Base-by-base conservation (phyloP, 768 basidiomycete genomes). In the Hygrophorus pudorinus region DNA sequence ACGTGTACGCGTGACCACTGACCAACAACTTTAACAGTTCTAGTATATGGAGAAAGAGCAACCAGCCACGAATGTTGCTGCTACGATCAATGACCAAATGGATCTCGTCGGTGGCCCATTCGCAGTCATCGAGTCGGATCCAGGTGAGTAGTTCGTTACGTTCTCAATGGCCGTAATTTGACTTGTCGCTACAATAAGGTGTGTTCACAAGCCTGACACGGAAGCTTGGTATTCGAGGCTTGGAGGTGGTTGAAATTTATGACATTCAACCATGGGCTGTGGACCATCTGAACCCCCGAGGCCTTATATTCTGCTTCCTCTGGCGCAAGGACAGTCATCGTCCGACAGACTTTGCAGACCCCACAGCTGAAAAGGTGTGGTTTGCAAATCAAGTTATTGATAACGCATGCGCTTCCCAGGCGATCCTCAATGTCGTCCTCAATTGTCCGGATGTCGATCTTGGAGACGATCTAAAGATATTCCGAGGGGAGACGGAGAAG, bases 361-460 rank as follows among this genome's bases (percentile, higher is more conserved):
- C 76, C 2, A 70, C 73, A 8, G 71, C 77, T 2, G 71, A 73
- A 46, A 64, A 59, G 20, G 70, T 81, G 7, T 82, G 79, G 79
- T 82, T 79, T 50, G 78, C 79, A 8, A 78, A 81, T 57, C 79
- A 82, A 56, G 67, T 82, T 18, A 76, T 71, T 58, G 71, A 76
- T 51, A 78, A n/a, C n/a, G n/a, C n/a, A n/a, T n/a, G n/a, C n/a
- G n/a, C n/a, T n/a, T n/a, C n/a, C n/a, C n/a, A n/a, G n/a, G n/a
- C n/a, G n/a, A n/a, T n/a, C n/a, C n/a, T n/a, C n/a, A n/a, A n/a
- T n/a, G n/a, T n/a, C n/a, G n/a, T n/a, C n/a, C n/a, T n/a, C n/a
- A n/a, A n/a, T n/a, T n/a, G n/a, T n/a, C n/a, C n/a, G n/a, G n/a
- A n/a, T n/a, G n/a, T n/a, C n/a, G n/a, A n/a, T n/a, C n/a, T n/a